Base-by-base conservation (phyloP, 441 rosid species). In the Arabidopsis lyrata region DNA sequence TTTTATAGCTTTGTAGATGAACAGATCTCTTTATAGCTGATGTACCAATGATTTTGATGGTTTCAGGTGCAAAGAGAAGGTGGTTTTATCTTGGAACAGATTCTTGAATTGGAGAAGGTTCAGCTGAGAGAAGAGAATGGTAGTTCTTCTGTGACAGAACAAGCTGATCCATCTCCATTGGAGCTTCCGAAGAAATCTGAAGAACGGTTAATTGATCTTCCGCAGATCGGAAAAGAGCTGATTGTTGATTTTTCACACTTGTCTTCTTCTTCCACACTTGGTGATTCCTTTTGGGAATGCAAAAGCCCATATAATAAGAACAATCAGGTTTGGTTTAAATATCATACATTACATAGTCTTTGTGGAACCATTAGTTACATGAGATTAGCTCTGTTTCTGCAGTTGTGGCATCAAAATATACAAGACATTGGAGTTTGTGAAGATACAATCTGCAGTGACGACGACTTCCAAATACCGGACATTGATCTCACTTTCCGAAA, bases 351-450 rank as follows among this genome's bases (percentile, higher is more conserved):
- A 22, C 56, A 3, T 36, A 53, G 70, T 54, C 20, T 50, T 49
- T 10, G 38, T 59, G 39, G 48, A 60, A 52, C 56, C 29, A 14
- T 38, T 63, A 27, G 9, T 34, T 44, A 70, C 55, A 31, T 48
- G 45, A 48, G 65, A 39, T 58, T 32, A 70, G 63, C 48, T 71
- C 10, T 70, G 57, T 71, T 65, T 39, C 5, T 49, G 32, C 82
- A 93, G 98, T 66, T 91, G 56, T 88, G 95, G 95, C 58, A 87
- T 79, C 97, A 91, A 72, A 90, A 86, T 70, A 83, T 93, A 80
- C 94, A 87, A 87, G 97, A 91, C 64, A 86, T 93, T 63, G 96
- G 94, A 12, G 86, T 91, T 57, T 93, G 97, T 59, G 89, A 91
- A 75, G 95, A 91, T 57, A 74, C 73, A 52, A 74, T 79, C 6